Base-by-base conservation (phyloP, 768 basidiomycete genomes). In the Leccinum aurantiacum region DNA sequence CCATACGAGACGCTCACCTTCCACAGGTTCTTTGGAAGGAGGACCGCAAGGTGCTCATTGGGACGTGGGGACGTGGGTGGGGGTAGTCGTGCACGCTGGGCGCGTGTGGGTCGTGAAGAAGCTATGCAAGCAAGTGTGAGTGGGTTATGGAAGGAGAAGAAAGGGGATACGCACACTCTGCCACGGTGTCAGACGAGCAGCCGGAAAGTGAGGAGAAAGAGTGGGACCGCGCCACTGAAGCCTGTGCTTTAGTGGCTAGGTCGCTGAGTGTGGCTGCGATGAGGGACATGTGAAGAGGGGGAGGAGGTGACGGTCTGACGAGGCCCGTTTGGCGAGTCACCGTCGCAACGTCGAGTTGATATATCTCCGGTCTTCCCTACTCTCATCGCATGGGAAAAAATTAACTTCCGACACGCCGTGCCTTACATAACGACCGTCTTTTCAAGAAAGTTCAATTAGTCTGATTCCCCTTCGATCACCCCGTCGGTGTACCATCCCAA, bases 31-130 rank as follows among this genome's bases (percentile, higher is more conserved):
- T 78, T 84, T 25, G 84, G 82, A 47, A 92, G 82, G 13, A 91
- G 78, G 29, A 92, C 88, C 22, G 91, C 91, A 27, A 93, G 82
- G 66, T 92, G 89, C 72, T 91, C 87, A 72, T 91, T 89, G 56
- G 63, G 61, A 0, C 75, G 75, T 4, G 65, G 69, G 17, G 67
- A 59, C 29, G 68, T 65, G 0, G 69, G 44, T 1, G 60, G 66
- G 17, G 58, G 54, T 19, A 55, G 65, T 61, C 58, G 64, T 59
- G 61, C 56, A 56, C 60, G 63, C 46, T 63, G 65, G 9, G 63
- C 27, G 47, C 57, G 64, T 52, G 60, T 53, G 58, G 61, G 60
- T 56, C 66, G 73, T 54, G 65, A 73, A 1, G 64, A 68, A 44
- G 15, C 71, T 75, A 33, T 51, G 17, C 0, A 3, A 22, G 3